Evolutionary conservation across 495 filamentous ascomycete genomes (phyloP).

Genomic region (Penicillium turbatum): DNA sequence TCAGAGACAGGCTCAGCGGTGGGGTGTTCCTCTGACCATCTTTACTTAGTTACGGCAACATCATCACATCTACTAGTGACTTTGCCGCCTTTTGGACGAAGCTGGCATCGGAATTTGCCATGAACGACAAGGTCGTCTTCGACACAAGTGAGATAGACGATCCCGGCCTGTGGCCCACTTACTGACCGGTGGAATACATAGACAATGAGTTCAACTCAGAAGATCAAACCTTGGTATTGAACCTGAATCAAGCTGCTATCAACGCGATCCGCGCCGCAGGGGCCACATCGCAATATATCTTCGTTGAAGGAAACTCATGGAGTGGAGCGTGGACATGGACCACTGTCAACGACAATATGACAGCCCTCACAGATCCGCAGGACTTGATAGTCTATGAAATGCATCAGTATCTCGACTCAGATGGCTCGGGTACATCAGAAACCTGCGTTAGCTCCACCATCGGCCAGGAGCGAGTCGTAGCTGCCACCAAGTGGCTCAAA

Average conservation of each 20-base stretch:
- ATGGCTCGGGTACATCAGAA: conserved; percentile 52
- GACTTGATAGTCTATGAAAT: conserved; percentile 6
- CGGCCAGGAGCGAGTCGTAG: conserved; percentile 54
- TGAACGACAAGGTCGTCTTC: conserved; percentile 58
- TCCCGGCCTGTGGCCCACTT: background rate
- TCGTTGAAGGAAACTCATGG: conserved; percentile 64
- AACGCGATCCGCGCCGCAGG: conserved; percentile 60
- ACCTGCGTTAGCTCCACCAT: conserved; percentile 57
- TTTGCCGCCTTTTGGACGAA: conserved; percentile 61
- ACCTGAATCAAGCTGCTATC: conserved; percentile 69
- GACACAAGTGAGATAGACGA: conserved; percentile 24
- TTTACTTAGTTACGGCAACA: conserved; percentile 48
- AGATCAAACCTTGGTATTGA: conserved; percentile 58
- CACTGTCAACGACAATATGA: conserved; percentile 45
- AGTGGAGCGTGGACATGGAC: conserved; percentile 56
- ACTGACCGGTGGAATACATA: conserved; percentile 4
- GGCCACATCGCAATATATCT: conserved; percentile 63
- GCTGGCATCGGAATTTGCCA: conserved; percentile 52
- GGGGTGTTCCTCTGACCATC: background rate
- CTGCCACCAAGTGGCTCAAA: conserved; percentile 63
- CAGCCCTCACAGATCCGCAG: conserved; percentile 51
- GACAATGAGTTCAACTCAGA: conserved; percentile 71
- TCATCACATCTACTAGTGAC: conserved; percentile 56
- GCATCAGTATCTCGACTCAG: conserved; percentile 26
- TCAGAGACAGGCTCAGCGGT: background rate